Base-by-base conservation (phyloP, 2,329 filamentous ascomycete genomes). In the Colletotrichum sp. region DNA sequence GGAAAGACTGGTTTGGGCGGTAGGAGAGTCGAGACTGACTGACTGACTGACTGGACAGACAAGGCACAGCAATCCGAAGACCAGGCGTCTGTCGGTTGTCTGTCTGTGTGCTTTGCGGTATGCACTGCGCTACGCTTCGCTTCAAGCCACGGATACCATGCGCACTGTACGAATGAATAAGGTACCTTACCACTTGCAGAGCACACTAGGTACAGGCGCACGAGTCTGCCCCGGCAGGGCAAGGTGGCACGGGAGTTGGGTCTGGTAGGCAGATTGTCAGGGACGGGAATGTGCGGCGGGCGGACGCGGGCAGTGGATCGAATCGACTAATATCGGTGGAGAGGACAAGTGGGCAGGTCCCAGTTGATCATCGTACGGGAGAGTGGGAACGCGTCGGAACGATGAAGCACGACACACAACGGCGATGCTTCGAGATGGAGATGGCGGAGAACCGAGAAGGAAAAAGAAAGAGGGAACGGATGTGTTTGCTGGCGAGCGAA, bases 291-390 rank as follows among this genome's bases (percentile, higher is more conserved):
- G 67, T 66, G 67, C 61, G 54, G 62, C 34, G 54, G 29, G 62
- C 38, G 54, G 34, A 58, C 47, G 66, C 61, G 63, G 71, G 31
- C 59, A 65, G 59, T 73, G 70, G 70, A 70, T 70, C 67, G 43
- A 62, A 63, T 69, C 64, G 57, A 68, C 55, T 72, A 72, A 51
- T 54, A 63, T 63, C 34, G 24, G 63, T 51, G 47, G 72, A 61
- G 63, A 31, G 64, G 69, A 57, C 43, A 61, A 69, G 72, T 72
- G 69, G 68, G 33, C 63, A 68, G 72, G 72, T 66, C 63, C 63
- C 47, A 74, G 63, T 68, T 58, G 36, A 69, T 64, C 43, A 68
- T 64, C 62, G 63, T 71, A 70, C 55, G 62, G 68, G 57, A 58
- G 57, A 66, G 64, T 63, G 63, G 68, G 71, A 71, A 71, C 63